Evolutionary conservation across 139 green algal genomes (phyloP), one percentile per base, ranked within the genome.

Genomic region (Trebouxia sp.): DNA sequence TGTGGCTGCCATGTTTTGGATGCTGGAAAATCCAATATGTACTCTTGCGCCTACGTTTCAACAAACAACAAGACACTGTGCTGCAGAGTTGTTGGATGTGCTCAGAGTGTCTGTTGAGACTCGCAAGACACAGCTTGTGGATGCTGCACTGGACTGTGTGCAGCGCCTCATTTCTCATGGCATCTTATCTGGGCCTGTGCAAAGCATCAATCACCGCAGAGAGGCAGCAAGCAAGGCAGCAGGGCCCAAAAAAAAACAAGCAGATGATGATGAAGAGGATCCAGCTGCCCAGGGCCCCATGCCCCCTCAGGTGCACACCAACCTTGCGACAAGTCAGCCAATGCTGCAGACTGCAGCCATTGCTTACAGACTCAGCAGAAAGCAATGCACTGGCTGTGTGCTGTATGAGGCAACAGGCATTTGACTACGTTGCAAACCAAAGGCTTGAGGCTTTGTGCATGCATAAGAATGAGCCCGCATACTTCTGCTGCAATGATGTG

Each of bases 81-180:
- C 32, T 80, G 82, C 86, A 91, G 89, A 85, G 72, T 79, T 93
- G 56, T 65, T 93, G 80, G 72, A 79, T 7, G 85, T 94, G 17
- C 83, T 95, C 82, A 79, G 83, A 4, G 66, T 92, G 53, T 90
- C 91, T 6, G 82, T 97, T 2, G 90, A 93, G 41, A 97, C 93
- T 9, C 83, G 88, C 24, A 87, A 87, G 53, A 78, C 91, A 6
- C 78, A 87, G 62, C 82, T 98, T 45, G 87, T 97, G 24, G 95
- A 98, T 80, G 70, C 93, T 11, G 84, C 91, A 0, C 82, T 98
- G 75, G 94, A 98, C 87, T 93, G 89, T 45, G 81, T 99, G 6
- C 96, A 99, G 85, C 92, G 94, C 86, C 88, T 99, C 50, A 89
- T 99, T 2, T 91, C 94, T 5, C 93, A 96, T 79, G 84, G 86